A percentile compares a stretch with the other conserved stretches of the same genome.
These are phyloP conservation scores for Saccharum hybrid DNA, from an alignment of 202 grass and related monocot genomes.

Conservation along the genomic window DNA sequence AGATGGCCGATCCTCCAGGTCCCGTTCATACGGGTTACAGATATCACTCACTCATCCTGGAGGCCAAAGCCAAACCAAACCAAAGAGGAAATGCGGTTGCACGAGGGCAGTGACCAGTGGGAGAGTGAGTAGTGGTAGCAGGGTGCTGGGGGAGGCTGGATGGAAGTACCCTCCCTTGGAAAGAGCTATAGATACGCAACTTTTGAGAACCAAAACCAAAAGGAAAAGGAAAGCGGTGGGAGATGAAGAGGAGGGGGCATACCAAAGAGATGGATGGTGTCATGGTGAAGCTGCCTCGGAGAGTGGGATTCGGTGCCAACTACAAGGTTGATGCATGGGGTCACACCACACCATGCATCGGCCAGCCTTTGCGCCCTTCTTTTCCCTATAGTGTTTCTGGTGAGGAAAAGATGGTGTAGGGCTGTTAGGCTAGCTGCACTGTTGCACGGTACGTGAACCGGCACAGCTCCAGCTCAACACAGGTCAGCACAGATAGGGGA, in stretches of 20 bases:
- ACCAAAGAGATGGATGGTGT: slow-evolving; percentile 38
- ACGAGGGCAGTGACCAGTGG: background rate
- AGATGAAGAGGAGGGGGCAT: background rate
- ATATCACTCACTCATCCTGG: slow-evolving; percentile 39
- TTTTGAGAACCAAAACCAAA: slow-evolving; percentile 58
- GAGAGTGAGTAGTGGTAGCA: slow-evolving; percentile 39
- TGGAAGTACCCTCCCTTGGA: slow-evolving; percentile 55
- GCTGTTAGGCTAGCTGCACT: too few relatives aligned
- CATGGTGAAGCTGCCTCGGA: slow-evolving; percentile 72
- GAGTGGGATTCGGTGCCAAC: slow-evolving; percentile 70
- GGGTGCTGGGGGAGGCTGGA: background rate
- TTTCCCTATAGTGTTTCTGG: slow-evolving; percentile 47
- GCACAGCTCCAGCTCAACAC: too few relatives aligned
- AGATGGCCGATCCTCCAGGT: slow-evolving; percentile 33
- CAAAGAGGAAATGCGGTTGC: slow-evolving; percentile 24
- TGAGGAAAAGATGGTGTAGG: slow-evolving; percentile 50
- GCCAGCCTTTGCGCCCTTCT: slow-evolving; percentile 52
- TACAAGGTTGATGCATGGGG: slow-evolving; percentile 73
- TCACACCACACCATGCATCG: slow-evolving; percentile 48
- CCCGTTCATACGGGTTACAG: slow-evolving; percentile 45
- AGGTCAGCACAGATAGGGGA: too few relatives aligned
- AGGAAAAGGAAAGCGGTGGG: slow-evolving; percentile 32
- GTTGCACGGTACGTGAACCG: too few relatives aligned
- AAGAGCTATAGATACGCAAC: slow-evolving; percentile 81
- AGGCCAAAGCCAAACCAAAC: background rate